Base-by-base conservation (phyloP, 139 green algal genomes). In the Spirogloea muscicola region DNA sequence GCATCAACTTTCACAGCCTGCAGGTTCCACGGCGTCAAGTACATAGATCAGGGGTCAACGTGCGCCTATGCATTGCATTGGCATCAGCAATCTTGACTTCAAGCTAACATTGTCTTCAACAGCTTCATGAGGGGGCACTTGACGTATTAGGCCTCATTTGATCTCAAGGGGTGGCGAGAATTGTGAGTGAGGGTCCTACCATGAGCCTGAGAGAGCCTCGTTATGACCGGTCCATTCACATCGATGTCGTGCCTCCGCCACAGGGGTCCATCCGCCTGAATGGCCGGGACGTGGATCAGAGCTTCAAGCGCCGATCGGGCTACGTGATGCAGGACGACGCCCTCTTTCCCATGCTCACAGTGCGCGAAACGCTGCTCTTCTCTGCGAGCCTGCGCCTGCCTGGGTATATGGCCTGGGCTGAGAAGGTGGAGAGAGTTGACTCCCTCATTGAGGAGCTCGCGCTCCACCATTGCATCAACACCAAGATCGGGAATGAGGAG, bases 311-410 rank as follows among this genome's bases (percentile, higher is more conserved):
- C 31, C 52, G 61, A 10, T 62, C 71, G 5, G 68, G 38, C 5
- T 82, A 80, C 74, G 70, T 82, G 36, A 58, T 82, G 58, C 73
- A 84, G 72, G 81, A 89, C 42, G 85, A 89, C 34, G 58, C 81
- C 9, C 70, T 89, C n/a, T 88, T 86, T 25, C 10, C 34, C 41
- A 83, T 75, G 25, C 74, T 90, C 27, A 88, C 85, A 0, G 79
- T 86, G 18, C 25, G 57, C 21, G 80, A 85, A 44, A 85, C 80
- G 58, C 69, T 85, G 2, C 31, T 69, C 46, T 70, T 86, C 33
- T 60, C 39, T 4, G 80, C 80, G 29, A 27, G 51, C 0, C 71
- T 85, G 55, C 68, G 68, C 44, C 76, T 83, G 52, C 76, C 76
- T 6, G 44, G 57, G 25, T 38, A 44, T 2, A 80, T 79, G 76